Base-by-base conservation (phyloP, 768 basidiomycete species). In the Rhodotorula taiwanensis region DNA sequence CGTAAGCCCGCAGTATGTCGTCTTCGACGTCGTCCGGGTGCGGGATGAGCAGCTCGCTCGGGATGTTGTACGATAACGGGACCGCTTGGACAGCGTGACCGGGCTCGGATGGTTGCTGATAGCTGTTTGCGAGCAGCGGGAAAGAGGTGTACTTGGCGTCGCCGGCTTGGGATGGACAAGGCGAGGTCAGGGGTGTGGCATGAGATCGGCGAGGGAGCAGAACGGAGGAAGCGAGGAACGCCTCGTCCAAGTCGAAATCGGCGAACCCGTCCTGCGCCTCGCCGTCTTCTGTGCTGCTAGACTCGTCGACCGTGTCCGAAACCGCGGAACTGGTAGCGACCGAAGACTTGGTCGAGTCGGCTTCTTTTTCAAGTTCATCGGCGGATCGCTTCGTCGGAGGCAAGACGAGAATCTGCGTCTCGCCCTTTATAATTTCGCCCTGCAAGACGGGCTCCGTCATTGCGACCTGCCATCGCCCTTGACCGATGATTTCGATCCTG, bases 381-480 rank as follows among this genome's bases (percentile, higher is more conserved):
- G n/a, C n/a, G n/a, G n/a, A n/a, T n/a, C n/a, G n/a, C n/a, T 36
- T 52, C 30, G 52, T n/a, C 10, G 56, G 55, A 1, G 67, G 66
- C 0, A 72, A 30, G 43, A 72, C 58, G 27, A 70, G 47, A 21
- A 67, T 27, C 27, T 55, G 33, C 43, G 65, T 67, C n/a, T 55
- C 1, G 14, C 62, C 60, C 21, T 53, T 62, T 21, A 72, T 70
- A 27, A 75, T 68, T 2, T 79, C 76, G 34, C 90, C 90, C 76
- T 91, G 89, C n/a, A 79, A 76, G 28, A 85, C 83, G 15, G 90
- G 88, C 62, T 86, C 81, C 7, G 83, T 68, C 78, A 88, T 80
- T 55, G 82, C 80, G 31, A 88, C 73, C 48, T 76, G 58, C 59
- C 59, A 69, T 20, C 48, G 30, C 23, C 31, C 43, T 1, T 14